A percentile compares a stretch with the other conserved stretches of the same genome.
Conservation (phyloP, 1,284 basidiomycete species). For the Tylopilus sp. region DNA sequence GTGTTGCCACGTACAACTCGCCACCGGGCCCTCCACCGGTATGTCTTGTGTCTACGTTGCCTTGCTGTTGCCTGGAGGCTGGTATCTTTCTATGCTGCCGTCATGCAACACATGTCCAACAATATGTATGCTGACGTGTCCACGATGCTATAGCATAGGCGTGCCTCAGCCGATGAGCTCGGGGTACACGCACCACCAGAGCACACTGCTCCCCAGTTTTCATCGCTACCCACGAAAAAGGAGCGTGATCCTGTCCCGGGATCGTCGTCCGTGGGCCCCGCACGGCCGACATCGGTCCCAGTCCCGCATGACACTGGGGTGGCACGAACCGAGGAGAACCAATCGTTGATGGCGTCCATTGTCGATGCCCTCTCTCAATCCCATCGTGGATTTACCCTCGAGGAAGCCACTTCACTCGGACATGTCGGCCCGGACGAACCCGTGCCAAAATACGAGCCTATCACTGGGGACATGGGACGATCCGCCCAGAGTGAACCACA, state of each 20-base stretch:
- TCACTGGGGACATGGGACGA: constrained; percentile 1
- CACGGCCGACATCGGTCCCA: constrained; percentile 10
- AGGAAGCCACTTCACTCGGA: constrained; percentile 21
- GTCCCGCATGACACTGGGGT: constrained; percentile 8
- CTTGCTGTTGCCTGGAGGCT: constrained; percentile 22
- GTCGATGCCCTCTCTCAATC: constrained; percentile 43
- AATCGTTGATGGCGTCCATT: constrained; percentile 52
- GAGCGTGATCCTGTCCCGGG: constrained; percentile 9
- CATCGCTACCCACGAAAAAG: constrained; percentile 22
- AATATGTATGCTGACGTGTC: constrained; percentile 14
- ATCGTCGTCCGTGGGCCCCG: constrained; percentile 1
- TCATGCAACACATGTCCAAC: constrained; percentile 12
- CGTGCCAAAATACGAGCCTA: constrained; percentile 27
- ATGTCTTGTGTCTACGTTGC: constrained; percentile 15
- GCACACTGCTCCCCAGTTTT: constrained; percentile 16
- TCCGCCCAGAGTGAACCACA: constrained; percentile 19
- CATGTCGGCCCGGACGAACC: constrained; percentile 23
- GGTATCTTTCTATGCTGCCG: constrained; percentile 9
- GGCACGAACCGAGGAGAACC: constrained; percentile 22
- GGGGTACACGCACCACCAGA: constrained; percentile 15
- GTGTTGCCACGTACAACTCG: constrained; percentile 10
- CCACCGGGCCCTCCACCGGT: constrained; percentile 19
- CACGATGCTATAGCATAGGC: constrained; percentile 17
- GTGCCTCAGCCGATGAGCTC: constrained; percentile 28
- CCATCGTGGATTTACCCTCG: constrained; percentile 26